Base-by-base conservation (phyloP, 805 yeast genomes). In the Clavispora santaluciae region DNA sequence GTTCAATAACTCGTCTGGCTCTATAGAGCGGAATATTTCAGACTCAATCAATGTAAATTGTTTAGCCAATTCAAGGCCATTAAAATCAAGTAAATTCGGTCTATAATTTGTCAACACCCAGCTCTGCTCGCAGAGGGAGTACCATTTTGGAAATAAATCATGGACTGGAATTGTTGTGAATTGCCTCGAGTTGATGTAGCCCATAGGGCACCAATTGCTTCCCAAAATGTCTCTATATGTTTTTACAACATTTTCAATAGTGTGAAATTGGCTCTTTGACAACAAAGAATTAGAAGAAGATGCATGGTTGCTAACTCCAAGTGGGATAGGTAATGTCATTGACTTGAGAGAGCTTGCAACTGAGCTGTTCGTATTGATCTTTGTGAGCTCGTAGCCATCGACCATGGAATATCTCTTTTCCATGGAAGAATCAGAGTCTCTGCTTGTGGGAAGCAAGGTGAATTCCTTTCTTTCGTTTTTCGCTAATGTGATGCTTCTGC, bases 31-130 rank as follows among this genome's bases (percentile, higher is more conserved):
- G 59, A 81, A 85, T 36, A 86, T 71, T 31, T 70, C 72, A 2
- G 85, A 78, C 56, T 86, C 95, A 45, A 86, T 75, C 15, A 83
- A 62, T 0, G 93, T 84, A 35, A 86, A 63, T 49, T 85, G 93
- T 54, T 83, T 85, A 2, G 93, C 90, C 18, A 83, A 66, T 51
- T 85, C 93, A 50, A 83, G 64, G 0, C 88, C 81, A 56, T 83
- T 83, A 50, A 80, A 69, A 45, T 81, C 79, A 28, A 78, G 55
- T 31, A 79, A 59, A 35, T 75, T 70, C 13, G 77, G 70, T 43
- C 80, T 70, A 49, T 73, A 75, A 45, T 73, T 75, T 7, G 75
- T 63, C 41, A 77, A 65, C 20, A 70, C 76, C 85, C 86, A 81
- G 43, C 73, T 71, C 40, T 72, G 77, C 41, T 76, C 79, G 36